Percentiles rank a stretch among this genome's conserved stretches.
Evolutionary conservation across 495 filamentous ascomycete genomes (phyloP).

Genomic region (Penicillium paradoxum): DNA sequence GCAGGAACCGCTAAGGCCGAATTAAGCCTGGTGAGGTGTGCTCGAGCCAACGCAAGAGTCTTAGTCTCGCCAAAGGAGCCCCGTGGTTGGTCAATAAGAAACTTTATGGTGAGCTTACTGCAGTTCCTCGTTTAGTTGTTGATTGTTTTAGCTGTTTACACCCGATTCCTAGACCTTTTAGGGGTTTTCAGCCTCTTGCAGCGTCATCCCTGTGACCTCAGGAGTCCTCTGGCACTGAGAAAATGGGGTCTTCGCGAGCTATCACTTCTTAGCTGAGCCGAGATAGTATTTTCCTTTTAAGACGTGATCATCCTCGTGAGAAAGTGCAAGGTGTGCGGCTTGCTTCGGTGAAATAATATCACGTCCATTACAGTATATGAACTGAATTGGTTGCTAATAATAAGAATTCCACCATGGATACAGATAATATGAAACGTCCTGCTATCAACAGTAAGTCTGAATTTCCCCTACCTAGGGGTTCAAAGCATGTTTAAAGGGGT

Average conservation of each 20-base stretch:
- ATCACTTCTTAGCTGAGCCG: not conserved
- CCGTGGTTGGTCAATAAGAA: slow-evolving; percentile 1
- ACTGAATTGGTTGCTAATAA: not conserved
- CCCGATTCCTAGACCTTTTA: no score
- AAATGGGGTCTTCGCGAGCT: not conserved
- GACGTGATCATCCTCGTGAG: not conserved
- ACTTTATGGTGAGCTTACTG: not conserved
- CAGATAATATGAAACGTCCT: not conserved
- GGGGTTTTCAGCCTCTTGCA: not conserved
- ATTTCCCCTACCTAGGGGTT: no score
- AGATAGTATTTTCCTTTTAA: not conserved
- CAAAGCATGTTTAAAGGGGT: not conserved
- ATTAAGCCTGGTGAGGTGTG: not conserved
- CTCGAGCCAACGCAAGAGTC: not conserved
- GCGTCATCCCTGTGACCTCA: not conserved
- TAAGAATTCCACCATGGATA: slow-evolving; percentile 1
- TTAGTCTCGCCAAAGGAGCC: slow-evolving; percentile 4
- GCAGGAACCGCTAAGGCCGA: slow-evolving; percentile 2
- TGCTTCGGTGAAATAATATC: not conserved
- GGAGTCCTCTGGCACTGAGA: not conserved
- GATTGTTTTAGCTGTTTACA: not conserved
- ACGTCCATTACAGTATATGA: not conserved
- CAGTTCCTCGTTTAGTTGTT: not conserved
- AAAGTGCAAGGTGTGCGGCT: not conserved
- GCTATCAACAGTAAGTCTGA: slow-evolving; percentile 10